Conservation (phyloP, 192 early-diverging fungal genomes). For the Coemansia brasiliensis region DNA sequence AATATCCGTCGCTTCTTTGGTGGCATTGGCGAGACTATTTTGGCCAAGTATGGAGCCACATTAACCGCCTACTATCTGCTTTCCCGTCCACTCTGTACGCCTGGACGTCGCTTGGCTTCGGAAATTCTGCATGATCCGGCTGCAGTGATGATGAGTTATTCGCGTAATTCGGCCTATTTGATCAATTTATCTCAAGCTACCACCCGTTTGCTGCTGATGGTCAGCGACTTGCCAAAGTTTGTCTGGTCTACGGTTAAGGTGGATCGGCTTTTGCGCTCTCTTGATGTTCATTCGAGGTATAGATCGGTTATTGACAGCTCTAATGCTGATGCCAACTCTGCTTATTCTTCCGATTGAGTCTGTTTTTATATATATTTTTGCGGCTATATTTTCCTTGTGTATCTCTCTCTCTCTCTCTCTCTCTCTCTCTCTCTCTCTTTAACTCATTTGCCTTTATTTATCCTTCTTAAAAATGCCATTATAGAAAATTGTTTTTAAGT, state of each 20-base stretch:
- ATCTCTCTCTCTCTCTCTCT: not conserved
- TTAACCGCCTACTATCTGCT: conserved; percentile 76
- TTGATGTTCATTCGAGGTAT: conserved; percentile 50
- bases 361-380: conserved; percentile 11
- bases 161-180: conserved; percentile 73
- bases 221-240: conserved; percentile 90
- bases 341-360: conserved; percentile 24
- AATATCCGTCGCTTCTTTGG: conserved; percentile 52
- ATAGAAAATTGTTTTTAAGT: too few relatives aligned
- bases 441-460: too few relatives aligned
- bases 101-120: conserved; percentile 26
- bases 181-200: conserved; percentile 79
- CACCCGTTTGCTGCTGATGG: conserved; percentile 81
- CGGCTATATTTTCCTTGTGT: not conserved
- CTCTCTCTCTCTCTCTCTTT: too few relatives aligned
- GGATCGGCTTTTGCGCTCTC: conserved; percentile 40
- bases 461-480: too few relatives aligned
- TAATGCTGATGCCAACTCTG: not conserved
- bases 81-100: conserved; percentile 78
- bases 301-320: conserved; percentile 23
- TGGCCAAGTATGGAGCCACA: conserved; percentile 95
- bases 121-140: conserved; percentile 48
- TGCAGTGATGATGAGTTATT: conserved; percentile 64
- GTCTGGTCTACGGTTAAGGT: conserved; percentile 83
- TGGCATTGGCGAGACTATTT: conserved; percentile 67